phyloP scores from a whole-genome alignment of 2,329 filamentous ascomycete species.

The Coleophoma cylindrospora region DNA sequence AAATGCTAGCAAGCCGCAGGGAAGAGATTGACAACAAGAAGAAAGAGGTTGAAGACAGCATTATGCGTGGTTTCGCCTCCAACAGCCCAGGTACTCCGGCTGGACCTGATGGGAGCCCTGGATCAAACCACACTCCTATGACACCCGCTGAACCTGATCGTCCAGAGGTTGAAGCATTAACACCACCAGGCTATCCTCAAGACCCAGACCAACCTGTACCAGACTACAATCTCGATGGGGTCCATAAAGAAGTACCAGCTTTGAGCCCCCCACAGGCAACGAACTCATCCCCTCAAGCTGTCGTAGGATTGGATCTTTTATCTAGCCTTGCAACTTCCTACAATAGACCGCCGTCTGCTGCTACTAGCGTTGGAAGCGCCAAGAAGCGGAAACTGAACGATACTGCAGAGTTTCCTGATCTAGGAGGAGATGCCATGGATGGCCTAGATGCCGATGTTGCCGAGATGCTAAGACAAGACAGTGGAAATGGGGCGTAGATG shows the following conservation, averaged over 20 bases:
- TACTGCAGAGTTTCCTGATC: constrained; percentile 38
- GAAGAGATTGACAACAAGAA: constrained; percentile 75
- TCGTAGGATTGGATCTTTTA: constrained; percentile 30
- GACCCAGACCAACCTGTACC: constrained; percentile 25
- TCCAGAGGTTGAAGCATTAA: constrained; percentile 81
- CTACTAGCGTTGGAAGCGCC: constrained; percentile 21
- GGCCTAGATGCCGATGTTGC: constrained; percentile 58
- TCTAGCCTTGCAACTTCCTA: constrained; percentile 30
- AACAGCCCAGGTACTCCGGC: constrained; percentile 45
- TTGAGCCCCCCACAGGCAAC: constrained; percentile 8
- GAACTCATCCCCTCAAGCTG: constrained; percentile 12
- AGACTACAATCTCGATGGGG: constrained; percentile 30
- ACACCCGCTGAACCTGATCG: constrained; percentile 59
- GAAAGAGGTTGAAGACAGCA: constrained; percentile 82
- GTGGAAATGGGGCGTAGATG: background rate
- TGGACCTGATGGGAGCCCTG: constrained; percentile 35
- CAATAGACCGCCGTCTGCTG: constrained; percentile 20
- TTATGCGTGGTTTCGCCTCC: constrained; percentile 75
- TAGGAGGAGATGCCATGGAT: constrained; percentile 44
- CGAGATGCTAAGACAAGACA: constrained; percentile 41
- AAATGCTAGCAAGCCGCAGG: constrained; percentile 62
- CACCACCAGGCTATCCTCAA: constrained; percentile 64
- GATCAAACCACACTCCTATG: constrained; percentile 28
- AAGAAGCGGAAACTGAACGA: constrained; percentile 44
- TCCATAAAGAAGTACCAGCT: constrained; percentile 17